Evolutionary conservation across 345 rosid species (phyloP), one percentile per base, ranked within the genome.

Genomic region (Eucalyptus microcorys): DNA sequence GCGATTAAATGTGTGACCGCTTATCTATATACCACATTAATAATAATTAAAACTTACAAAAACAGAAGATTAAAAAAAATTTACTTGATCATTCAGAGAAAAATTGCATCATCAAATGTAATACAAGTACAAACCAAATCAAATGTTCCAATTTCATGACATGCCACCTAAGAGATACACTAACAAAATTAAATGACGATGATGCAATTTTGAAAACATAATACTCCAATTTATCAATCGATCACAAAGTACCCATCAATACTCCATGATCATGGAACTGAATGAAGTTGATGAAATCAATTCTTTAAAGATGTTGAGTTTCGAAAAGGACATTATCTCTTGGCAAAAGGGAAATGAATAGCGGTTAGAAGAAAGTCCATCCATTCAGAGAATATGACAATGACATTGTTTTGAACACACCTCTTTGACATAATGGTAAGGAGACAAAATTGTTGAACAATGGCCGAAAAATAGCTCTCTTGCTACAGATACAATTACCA

Each of bases 61-160:
- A 14, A 15, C 17, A 49, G 4, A 64, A 64, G 1, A 14, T 2
- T 2, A 1, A 61, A 30, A 61, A 61, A 4, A 6, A 6, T 0
- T 64, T 64, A 30, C 71, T 64, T 1, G 34, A 64, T 64, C 71
- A 64, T 30, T 30, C 15, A 30, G 17, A 64, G 34, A 64, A 64
- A 61, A 8, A 53, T 53, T 22, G 4, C 59, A 53, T 53, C 57
- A 53, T 53, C 11, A 53, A 3, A 53, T 21, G 59, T 53, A 53
- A 53, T 0, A 53, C 59, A 53, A 53, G 26, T 8, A 53, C 59
- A 53, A 53, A 53, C 59, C 59, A 53, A 21, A 53, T 53, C 59
- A 53, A 53, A 53, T 53, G 59, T 53, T 53, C 11, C 26, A 53
- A 53, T 53, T 53, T 53, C 59, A 53, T 53, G 24, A 53, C 26